Conservation (phyloP, 169 alveolate genomes). For the Babesia caballi region DNA sequence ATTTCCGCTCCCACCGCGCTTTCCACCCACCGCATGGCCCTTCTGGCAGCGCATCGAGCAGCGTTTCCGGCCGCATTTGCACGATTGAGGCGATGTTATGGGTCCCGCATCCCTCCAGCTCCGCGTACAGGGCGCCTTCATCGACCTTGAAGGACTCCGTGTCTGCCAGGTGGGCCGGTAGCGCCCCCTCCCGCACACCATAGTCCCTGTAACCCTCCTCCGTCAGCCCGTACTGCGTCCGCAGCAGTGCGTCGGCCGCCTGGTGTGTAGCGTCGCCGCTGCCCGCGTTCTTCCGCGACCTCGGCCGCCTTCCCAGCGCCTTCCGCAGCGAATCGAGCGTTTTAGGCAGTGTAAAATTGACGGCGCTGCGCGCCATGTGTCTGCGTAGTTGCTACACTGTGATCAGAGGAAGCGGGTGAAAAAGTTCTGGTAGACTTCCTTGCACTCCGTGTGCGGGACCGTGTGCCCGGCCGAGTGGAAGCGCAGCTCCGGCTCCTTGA, state of each 20-base stretch:
- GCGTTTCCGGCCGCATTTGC: constrained; percentile 20
- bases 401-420: constrained; percentile 22
- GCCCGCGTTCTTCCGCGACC: neutral
- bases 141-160: constrained; percentile 39
- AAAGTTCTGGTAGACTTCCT: constrained; percentile 39
- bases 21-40: constrained; percentile 55
- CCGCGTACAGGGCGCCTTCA: constrained; percentile 18
- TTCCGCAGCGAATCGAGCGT: constrained; percentile 12
- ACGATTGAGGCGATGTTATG: constrained; percentile 48
- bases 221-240: constrained; percentile 46
- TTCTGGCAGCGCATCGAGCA: constrained; percentile 44
- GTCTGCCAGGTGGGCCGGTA: constrained; percentile 48
- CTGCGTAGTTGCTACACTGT: neutral
- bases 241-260: constrained; percentile 43
- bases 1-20: neutral
- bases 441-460: constrained; percentile 49
- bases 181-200: constrained; percentile 51
- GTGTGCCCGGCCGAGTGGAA: constrained; percentile 51
- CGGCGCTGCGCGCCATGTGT: constrained; percentile 26
- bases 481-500: constrained; percentile 30
- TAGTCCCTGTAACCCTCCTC: constrained; percentile 62
- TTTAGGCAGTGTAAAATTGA: constrained; percentile 39
- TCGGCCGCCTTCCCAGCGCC: constrained; percentile 33
- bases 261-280: constrained; percentile 32
- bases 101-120: constrained; percentile 19